Percentiles rank a stretch among this genome's conserved stretches.
Evolutionary conservation across 345 rosid genomes (phyloP).

Genomic region (Pelargonium nanum): DNA sequence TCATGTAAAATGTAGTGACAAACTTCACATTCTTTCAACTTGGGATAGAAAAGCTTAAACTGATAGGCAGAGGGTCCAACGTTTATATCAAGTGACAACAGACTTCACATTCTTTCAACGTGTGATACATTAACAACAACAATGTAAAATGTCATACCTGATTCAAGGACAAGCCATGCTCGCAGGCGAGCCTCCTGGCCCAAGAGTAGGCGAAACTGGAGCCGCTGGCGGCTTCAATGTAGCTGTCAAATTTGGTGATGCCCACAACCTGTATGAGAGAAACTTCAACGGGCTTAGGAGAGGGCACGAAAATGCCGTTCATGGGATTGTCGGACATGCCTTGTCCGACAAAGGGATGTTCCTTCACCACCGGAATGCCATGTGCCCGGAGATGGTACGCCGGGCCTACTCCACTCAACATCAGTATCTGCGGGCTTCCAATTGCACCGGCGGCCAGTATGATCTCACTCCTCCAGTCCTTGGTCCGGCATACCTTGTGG

Average conservation of each 20-base stretch:
- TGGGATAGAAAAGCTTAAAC: no score
- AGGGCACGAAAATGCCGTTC: constrained; percentile 57
- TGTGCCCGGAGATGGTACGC: constrained; percentile 28
- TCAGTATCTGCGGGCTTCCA: constrained; percentile 72
- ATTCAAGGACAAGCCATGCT: constrained; percentile 22
- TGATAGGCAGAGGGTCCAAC: no score
- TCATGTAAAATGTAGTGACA: no score
- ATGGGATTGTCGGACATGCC: constrained; percentile 78
- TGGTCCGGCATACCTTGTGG: constrained; percentile 34
- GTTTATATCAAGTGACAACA: no score
- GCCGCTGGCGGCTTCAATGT: constrained; percentile 55
- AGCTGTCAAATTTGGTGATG: constrained; percentile 37
- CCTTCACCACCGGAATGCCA: constrained; percentile 36
- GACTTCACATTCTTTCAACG: no score
- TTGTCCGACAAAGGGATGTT: constrained; percentile 67
- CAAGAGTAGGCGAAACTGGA: constrained; percentile 33
- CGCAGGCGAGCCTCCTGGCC: constrained; percentile 24
- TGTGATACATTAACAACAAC: no score
- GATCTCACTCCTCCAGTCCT: constrained; percentile 37
- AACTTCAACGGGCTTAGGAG: constrained; percentile 48
- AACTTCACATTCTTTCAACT: no score
- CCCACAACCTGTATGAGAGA: constrained; percentile 63
- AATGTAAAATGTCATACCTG: constrained; percentile 25
- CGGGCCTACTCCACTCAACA: constrained; percentile 85
- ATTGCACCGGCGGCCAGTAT: constrained; percentile 69